Percentiles rank a stretch among this genome's conserved stretches.
Evolutionary conservation across 805 yeast species (phyloP).

Genomic region (Komagataella kurtzmanii): DNA sequence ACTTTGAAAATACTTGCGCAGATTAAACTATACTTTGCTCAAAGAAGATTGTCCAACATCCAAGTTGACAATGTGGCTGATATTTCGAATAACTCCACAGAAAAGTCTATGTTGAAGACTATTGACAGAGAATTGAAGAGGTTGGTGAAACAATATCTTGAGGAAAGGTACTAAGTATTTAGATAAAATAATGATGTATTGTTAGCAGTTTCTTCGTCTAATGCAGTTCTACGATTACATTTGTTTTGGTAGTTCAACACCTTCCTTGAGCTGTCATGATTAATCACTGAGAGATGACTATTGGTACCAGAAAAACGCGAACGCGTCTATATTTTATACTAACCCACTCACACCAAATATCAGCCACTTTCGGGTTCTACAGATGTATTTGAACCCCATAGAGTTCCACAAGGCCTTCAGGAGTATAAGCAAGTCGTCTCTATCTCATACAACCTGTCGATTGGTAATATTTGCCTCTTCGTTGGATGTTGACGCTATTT

Average conservation of each 20-base stretch:
- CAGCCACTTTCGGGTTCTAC: neutral
- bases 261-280: neutral
- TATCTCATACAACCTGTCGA: conserved; percentile 88
- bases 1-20: conserved; percentile 13
- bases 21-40: conserved; percentile 7
- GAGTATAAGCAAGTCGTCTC: conserved; percentile 53
- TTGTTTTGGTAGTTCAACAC: neutral
- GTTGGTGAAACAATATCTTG: neutral
- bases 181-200: neutral
- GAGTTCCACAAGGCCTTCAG: conserved; percentile 57
- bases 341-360: neutral
- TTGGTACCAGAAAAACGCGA: neutral
- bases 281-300: neutral
- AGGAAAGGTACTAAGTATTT: neutral
- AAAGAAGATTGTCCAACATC: neutral
- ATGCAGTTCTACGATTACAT: too few species aligned
- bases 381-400: conserved; percentile 65
- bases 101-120: neutral
- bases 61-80: neutral
- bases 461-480: conserved; percentile 82
- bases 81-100: neutral
- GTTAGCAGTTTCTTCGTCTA: neutral
- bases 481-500: conserved; percentile 80
- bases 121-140: neutral
- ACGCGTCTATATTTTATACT: neutral